A percentile compares a stretch with the other conserved stretches of the same genome.
phyloP scores from a whole-genome alignment of 1,284 basidiomycete species.

The Irpex lacteus region DNA sequence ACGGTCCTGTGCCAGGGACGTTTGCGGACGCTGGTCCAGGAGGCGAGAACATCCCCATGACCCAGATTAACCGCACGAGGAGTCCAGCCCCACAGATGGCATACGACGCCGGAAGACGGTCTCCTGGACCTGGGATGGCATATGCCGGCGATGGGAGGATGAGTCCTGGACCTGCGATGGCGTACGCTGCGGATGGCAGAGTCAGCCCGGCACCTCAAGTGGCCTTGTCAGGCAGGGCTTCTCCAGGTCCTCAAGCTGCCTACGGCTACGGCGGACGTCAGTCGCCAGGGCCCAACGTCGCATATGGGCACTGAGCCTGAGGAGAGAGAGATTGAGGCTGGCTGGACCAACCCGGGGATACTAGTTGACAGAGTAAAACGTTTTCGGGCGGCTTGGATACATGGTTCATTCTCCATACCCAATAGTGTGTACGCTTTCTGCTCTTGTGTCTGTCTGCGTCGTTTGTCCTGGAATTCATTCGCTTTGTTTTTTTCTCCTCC shows the following conservation, averaged over 20 bases:
- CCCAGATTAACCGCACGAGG: constrained; percentile 52
- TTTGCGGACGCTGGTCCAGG: constrained; percentile 43
- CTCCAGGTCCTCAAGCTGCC: constrained; percentile 20
- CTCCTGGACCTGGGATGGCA: constrained; percentile 17
- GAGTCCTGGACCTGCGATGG: constrained; percentile 34
- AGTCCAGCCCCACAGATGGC: constrained; percentile 41
- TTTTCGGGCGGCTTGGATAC: neutral
- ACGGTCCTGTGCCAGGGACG: constrained; percentile 65
- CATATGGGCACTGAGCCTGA: neutral
- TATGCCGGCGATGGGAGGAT: constrained; percentile 17
- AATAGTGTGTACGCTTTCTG: constrained; percentile 1
- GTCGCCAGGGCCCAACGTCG: neutral
- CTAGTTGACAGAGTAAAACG: neutral
- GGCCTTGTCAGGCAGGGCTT: constrained; percentile 27
- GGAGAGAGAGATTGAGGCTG: constrained; percentile 11
- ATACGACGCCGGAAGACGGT: constrained; percentile 15
- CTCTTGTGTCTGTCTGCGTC: neutral
- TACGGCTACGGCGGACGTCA: constrained; percentile 21
- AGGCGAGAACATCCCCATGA: constrained; percentile 72
- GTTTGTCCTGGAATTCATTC: neutral
- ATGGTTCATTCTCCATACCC: neutral
- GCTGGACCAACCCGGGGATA: constrained; percentile 15
- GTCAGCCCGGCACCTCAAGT: constrained; percentile 47
- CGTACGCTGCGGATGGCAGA: constrained; percentile 33
- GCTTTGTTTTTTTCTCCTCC: neutral